phyloP scores from a whole-genome alignment of 2,329 filamentous ascomycete genomes.

The Rosellinia necatrix region DNA sequence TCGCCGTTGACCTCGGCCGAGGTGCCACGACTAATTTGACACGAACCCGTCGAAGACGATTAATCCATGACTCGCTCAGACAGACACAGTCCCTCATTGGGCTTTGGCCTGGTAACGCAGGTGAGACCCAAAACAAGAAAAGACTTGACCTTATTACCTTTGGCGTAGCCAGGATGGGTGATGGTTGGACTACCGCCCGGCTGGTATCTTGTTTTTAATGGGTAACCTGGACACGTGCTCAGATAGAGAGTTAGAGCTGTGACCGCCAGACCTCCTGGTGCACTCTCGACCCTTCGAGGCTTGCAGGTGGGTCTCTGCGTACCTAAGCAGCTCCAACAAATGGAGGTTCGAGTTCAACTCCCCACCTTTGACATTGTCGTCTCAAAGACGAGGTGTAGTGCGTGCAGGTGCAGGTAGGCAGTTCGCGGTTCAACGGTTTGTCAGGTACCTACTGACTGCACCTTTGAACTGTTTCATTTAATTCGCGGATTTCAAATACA shows the following conservation, averaged over 20 bases:
- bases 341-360: too few species aligned
- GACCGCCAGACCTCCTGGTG: not conserved
- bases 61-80: too few species aligned
- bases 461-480: too few species aligned
- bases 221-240: conserved; percentile 11
- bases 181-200: not conserved
- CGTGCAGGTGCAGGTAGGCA: not conserved
- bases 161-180: conserved; percentile 15
- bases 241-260: conserved; percentile 9
- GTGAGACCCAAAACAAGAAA: conserved; percentile 12
- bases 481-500: conserved; percentile 7
- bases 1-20: not conserved
- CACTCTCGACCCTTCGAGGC: not conserved
- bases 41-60: not conserved
- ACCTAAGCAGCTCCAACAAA: not conserved
- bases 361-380: too few species aligned
- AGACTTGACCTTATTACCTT: not conserved
- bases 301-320: not conserved
- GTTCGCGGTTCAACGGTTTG: not conserved
- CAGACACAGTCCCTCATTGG: not conserved
- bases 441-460: too few species aligned
- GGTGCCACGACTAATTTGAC: not conserved
- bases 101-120: not conserved
- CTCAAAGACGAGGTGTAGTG: not conserved
- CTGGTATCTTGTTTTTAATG: conserved; percentile 15